Base-by-base conservation (phyloP, 176 grass and related monocot species). In the Puya raimondii region DNA sequence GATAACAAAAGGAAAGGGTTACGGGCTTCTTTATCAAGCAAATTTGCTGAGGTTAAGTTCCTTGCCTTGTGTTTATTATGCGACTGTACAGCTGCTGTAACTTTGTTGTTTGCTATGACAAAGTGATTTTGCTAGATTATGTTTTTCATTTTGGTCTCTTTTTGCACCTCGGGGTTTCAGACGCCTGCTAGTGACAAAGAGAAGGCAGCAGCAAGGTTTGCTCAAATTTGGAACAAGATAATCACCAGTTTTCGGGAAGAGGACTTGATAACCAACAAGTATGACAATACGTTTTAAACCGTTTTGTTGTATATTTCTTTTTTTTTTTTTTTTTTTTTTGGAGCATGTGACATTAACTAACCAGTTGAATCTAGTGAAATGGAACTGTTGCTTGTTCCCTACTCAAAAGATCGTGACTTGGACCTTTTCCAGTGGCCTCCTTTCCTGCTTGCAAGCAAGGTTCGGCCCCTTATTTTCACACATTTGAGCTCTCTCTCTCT, bases 161-260 rank as follows among this genome's bases (percentile, higher is more conserved):
- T 23, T 59, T 74, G 71, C 16, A 54, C 70, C 64, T 65, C 71
- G 49, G 80, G 64, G 12, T 71, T 88, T 78, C 72, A 96, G 92
- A 75, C 73, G 23, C 71, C 83, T 13, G 83, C 75, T 71, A 80
- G 74, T 49, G 63, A 59, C 33, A 91, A 79, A 77, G 81, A 91
- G 74, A 82, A 87, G 70, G 83, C 85, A 53, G 83, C 78, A 63
- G 88, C 88, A 70, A 82, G 86, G 75, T 96, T 96, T 85, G 86
- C 92, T 76, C 88, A 96, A 67, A 91, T 96, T 66, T 96, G 92
- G 92, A 96, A 96, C 76, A 51, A 87, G 81, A 96, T 96, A 50
- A 96, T 96, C 65, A 91, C 92, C 74, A 96, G 92, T 65, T 96
- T 91, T 49, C 81, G 92, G 2, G 78, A 87, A 22, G 92, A 96